Percentiles rank a stretch among this genome's conserved stretches.
Conservation (phyloP, 495 filamentous ascomycete species). For the Xylaria bambusicola region DNA sequence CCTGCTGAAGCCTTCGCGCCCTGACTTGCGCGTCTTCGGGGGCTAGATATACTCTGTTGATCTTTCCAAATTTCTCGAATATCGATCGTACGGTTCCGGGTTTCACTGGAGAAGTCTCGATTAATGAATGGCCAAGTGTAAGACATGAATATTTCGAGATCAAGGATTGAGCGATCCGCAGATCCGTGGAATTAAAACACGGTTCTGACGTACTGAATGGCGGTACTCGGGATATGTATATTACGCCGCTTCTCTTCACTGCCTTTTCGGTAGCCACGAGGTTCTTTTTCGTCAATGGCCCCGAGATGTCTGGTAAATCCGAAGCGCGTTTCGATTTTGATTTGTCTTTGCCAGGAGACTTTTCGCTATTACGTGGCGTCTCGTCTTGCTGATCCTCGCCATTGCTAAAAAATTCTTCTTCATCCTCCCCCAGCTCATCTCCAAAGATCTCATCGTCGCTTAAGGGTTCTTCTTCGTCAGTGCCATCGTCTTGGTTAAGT, state of each 20-base stretch:
- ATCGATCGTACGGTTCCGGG: conserved; percentile 77
- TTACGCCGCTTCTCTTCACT: conserved; percentile 68
- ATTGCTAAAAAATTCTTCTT: conserved; percentile 17
- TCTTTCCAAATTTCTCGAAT: conserved; percentile 73
- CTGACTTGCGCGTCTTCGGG: conserved; percentile 71
- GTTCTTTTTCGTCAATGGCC: conserved; percentile 59
- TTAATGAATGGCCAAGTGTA: no score
- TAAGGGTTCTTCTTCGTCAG: conserved; percentile 35
- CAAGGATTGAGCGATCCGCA: background rate
- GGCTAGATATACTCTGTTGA: conserved; percentile 84
- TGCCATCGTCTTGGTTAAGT: conserved; percentile 50
- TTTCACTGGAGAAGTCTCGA: conserved; percentile 55
- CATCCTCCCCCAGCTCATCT: conserved; percentile 26
- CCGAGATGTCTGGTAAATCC: conserved; percentile 48
- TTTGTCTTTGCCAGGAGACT: conserved; percentile 18
- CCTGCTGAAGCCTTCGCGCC: conserved; percentile 58
- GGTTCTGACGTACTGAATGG: conserved; percentile 61
- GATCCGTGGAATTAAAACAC: background rate
- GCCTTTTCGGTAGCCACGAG: conserved; percentile 59
- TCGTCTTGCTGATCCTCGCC: conserved; percentile 38
- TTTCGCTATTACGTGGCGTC: conserved; percentile 8
- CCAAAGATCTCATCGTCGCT: conserved; percentile 33
- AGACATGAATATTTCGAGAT: background rate
- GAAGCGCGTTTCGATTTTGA: conserved; percentile 3
- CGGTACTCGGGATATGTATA: conserved; percentile 89